Evolutionary conservation across 2,329 filamentous ascomycete species (phyloP), one percentile per base, ranked within the genome.

Genomic region (Dothistroma pini): DNA sequence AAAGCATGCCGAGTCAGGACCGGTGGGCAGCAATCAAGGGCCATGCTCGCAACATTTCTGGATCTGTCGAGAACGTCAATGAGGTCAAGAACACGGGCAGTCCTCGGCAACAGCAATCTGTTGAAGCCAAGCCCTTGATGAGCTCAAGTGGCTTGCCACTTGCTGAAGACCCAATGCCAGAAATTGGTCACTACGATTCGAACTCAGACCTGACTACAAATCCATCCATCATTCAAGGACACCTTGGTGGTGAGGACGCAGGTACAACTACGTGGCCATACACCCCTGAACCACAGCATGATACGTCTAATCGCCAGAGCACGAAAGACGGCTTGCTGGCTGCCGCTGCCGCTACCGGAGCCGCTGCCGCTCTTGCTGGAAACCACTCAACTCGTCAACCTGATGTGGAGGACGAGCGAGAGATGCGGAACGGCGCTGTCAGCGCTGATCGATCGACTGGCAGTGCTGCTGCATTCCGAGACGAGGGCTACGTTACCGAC

Each of bases 401-500:
- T 54, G 70, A 68, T 35, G 71, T 76, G 3, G 66, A 69, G 50
- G 63, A 66, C 35, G 65, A 62, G 31, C 72, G 77, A 2, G 59
- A 65, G 16, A 49, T 51, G 7, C 64, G 76, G 47, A 55, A 77
- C 32, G 52, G 57, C 19, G 47, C 52, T 22, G 29, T 54, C 29
- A 50, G 58, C 16, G 50, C 60, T 19, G 61, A 65, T 50, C 63
- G 65, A 8, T 75, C 83, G 66, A 77, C 84, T 74, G 81, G 87
- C 72, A 83, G 84, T 54, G 74, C 80, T 68, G 84, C 81, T 49
- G 81, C 83, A 61, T 84, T 79, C 62, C 90, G 87, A 74, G 91
- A 97, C 71, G 93, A 97, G 78, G 93, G 93, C 8, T 97, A 97
- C 76, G 93, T 93, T 66, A 96, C 93, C 25, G 91, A 85, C 68